Evolutionary conservation across 2,329 filamentous ascomycete genomes (phyloP), one percentile per base, ranked within the genome.

Genomic region (Trichoderma pleuroti): DNA sequence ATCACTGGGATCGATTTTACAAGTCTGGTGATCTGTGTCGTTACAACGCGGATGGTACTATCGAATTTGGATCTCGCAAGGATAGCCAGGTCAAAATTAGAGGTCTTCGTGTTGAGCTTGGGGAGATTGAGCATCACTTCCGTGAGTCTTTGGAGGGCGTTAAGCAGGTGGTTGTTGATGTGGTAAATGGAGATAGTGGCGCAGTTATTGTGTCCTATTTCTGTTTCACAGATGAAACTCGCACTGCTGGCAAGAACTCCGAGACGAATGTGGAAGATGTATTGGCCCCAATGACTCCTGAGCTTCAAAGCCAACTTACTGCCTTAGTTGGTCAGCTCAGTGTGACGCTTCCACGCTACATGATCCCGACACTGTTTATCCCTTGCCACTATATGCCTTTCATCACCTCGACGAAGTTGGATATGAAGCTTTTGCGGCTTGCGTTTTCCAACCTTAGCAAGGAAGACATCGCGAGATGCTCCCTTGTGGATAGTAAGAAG

Each of bases 401-500:
- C 5, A 70, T 71, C 21, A 71, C 65, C 6, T 71, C 70, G 9
- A 71, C 65, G 2, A 74, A 73, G 60, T 21, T 71, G 36, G 73
- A 73, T 39, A 64, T 72, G 49, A 73, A 70, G 34, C 70, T 54
- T 28, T 70, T 72, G 30, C 63, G 49, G 30, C 39, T 34, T 18
- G 28, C 36, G 34, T 57, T 52, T 14, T n/a, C 65, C 14, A 52
- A 34, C 18, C 72, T 72, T 24, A 24, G 34, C 16, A 64, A 69
- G 16, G 70, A 70, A 26, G 69, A 73, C 24, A 52, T 74, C 4
- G 71, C 71, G 26, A 54, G 64, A 14, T 75, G 75, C 42, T 75
- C 75, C 1, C 74, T 76, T 8, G 77, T 79, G 59, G 70, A 77
- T 30, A 75, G 71, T 26, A 73, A 72, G 59, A 73, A 72, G 56